Base-by-base conservation (phyloP, 345 rosid genomes). In the Anastatica hierochuntica region DNA sequence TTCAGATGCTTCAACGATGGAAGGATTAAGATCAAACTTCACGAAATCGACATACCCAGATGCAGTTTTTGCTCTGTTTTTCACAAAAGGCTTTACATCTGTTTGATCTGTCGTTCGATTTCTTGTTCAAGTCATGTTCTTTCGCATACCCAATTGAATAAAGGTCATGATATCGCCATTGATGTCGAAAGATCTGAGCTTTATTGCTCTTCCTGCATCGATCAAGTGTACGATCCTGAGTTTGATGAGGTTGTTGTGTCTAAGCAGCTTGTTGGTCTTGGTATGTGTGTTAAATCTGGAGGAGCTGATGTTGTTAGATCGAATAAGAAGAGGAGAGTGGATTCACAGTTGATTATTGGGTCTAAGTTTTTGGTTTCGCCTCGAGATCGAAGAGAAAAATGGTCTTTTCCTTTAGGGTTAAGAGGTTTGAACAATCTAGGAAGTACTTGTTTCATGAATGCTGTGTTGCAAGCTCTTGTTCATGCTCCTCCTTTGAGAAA, bases 361-460 rank as follows among this genome's bases (percentile, higher is more conserved):
- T 62, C 78, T 1, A 78, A 73, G 34, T 70, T 70, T 45, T 21
- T 82, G 75, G 60, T 72, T 40, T 42, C 52, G 6, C 63, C 78
- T 8, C 68, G 76, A 56, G 80, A 77, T 53, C 79, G 70, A 61
- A 77, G 94, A 34, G 83, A 79, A 4, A 79, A 76, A 33, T 82
- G 78, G 43, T 72, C 84, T 10, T 79, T 79, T 45, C 94, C 97
- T 8, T 35, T 79, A 65, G 97, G 96, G 1, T 67, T 90, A 51
- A 73, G 97, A 43, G 97, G 96, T 23, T 64, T 90, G 78, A 86
- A 84, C 64, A 90, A 90, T 40, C 40, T 90, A 38, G 97, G 97
- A 14, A 86, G 83, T 37, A 90, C 94, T 44, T 90, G 95, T 63
- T 90, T 90, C 23, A 86, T 86, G 97, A 90, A 86, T 58, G 85